Percentiles rank a stretch among this genome's conserved stretches.
These are phyloP conservation scores for Penicillium carneum DNA, from an alignment of 2,329 filamentous ascomycete genomes.

Conservation along the genomic window DNA sequence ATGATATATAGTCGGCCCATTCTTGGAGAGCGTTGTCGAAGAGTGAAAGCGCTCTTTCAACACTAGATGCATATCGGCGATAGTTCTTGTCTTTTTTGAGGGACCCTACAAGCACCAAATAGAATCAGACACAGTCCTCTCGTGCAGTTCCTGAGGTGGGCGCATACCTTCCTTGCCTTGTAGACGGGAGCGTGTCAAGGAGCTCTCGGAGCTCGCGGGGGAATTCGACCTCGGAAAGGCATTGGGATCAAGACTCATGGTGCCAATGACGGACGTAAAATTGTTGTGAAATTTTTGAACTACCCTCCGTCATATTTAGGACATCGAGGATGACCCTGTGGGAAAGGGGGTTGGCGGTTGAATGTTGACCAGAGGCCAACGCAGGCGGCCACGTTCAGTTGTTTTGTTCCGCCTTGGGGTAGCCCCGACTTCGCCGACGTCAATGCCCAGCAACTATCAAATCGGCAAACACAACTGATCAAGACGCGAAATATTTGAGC, in stretches of 20 bases:
- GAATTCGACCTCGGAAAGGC: constrained; percentile 61
- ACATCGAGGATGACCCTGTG: constrained; percentile 35
- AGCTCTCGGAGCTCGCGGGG: constrained; percentile 83
- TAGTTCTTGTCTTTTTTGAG: constrained; percentile 70
- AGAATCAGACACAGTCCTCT: constrained; percentile 4
- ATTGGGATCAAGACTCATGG: constrained; percentile 54
- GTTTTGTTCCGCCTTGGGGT: constrained; percentile 38
- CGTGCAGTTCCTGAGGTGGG: neutral
- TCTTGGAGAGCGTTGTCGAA: constrained; percentile 95
- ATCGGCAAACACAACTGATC: neutral
- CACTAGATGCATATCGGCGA: constrained; percentile 85
- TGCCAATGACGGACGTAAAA: constrained; percentile 43
- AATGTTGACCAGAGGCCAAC: constrained; percentile 31
- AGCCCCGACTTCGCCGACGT: constrained; percentile 31
- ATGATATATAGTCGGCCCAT: constrained; percentile 99
- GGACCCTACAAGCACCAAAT: constrained; percentile 38
- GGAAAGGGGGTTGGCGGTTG: constrained; percentile 27
- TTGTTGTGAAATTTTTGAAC: constrained; percentile 30
- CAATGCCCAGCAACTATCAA: constrained; percentile 21
- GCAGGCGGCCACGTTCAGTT: constrained; percentile 35
- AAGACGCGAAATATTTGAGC: neutral
- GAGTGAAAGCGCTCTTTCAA: constrained; percentile 84
- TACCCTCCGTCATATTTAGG: constrained; percentile 48
- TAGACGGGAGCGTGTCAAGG: constrained; percentile 79
- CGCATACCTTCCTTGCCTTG: constrained; percentile 76